Evolutionary conservation across 1,139 yeast species (phyloP).

Genomic region (Suhomyces anneliseae): DNA sequence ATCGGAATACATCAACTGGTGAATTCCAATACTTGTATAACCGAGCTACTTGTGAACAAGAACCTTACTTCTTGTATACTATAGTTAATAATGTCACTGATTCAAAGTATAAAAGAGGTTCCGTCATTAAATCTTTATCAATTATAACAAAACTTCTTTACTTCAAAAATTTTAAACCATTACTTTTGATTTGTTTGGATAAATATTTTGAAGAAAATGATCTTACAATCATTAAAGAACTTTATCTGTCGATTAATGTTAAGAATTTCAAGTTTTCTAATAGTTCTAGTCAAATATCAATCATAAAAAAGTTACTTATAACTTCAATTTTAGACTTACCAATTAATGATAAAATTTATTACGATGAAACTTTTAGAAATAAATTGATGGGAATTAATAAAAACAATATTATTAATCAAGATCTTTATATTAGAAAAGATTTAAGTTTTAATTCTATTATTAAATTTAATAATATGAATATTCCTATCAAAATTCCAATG

Average conservation of each 20-base stretch:
- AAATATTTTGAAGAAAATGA: constrained; percentile 36
- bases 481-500: constrained; percentile 46
- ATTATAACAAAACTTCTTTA: constrained; percentile 51
- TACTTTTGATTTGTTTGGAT: constrained; percentile 55
- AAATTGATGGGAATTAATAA: constrained; percentile 41
- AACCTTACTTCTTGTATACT: constrained; percentile 55
- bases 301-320: constrained; percentile 39
- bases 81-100: constrained; percentile 54
- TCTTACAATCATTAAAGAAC: constrained; percentile 20
- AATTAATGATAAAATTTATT: constrained; percentile 44
- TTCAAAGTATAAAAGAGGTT: constrained; percentile 51
- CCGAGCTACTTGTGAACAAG: constrained; percentile 31
- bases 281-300: constrained; percentile 30
- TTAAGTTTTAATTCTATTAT: constrained; percentile 45
- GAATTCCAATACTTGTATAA: constrained; percentile 43
- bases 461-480: constrained; percentile 39
- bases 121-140: constrained; percentile 55
- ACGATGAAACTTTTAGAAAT: constrained; percentile 41
- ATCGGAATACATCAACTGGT: constrained; percentile 38
- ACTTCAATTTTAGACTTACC: constrained; percentile 51
- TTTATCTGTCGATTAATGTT: constrained; percentile 38
- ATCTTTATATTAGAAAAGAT: constrained; percentile 44
- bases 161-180: constrained; percentile 60
- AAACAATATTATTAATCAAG: constrained; percentile 26
- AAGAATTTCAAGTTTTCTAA: constrained; percentile 32